Evolutionary conservation across 257 asterid genomes (phyloP).

Genomic region (Plectranthus barbatus): DNA sequence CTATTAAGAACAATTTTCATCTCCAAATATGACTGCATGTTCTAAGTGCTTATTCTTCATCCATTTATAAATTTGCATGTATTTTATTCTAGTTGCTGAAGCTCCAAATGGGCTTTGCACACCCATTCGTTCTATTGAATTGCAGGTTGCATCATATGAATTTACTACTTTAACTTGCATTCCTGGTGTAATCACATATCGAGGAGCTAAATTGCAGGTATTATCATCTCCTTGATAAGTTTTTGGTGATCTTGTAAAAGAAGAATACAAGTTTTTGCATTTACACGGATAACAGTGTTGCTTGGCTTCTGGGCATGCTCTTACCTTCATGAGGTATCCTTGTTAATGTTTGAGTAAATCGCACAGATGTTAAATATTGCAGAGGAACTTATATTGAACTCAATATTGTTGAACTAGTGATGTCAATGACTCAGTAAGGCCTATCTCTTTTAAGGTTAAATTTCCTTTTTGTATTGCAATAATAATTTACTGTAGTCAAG

Average conservation of each 20-base stretch:
- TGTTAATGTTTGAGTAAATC: background rate
- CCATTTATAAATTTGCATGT: background rate
- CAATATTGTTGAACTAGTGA: background rate
- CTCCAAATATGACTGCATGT: background rate
- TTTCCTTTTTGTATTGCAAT: background rate
- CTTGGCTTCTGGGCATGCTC: background rate
- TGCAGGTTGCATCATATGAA: conserved; percentile 97
- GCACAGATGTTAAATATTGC: background rate
- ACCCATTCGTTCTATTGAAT: conserved; percentile 10
- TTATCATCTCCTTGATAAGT: background rate
- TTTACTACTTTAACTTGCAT: conserved; percentile 97
- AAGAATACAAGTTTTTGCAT: background rate
- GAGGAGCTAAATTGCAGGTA: conserved; percentile 99
- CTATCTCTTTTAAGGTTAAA: background rate
- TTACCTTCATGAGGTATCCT: background rate
- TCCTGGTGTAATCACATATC: conserved; percentile 92
- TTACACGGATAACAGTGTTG: background rate
- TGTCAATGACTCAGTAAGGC: background rate
- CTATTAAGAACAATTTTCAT: background rate
- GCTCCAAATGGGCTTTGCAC: background rate
- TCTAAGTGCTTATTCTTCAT: background rate
- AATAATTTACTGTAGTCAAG: background rate
- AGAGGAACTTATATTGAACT: background rate
- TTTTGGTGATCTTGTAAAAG: background rate
- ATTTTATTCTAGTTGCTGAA: conserved; percentile 4